A percentile compares a stretch with the other conserved stretches of the same genome.
Evolutionary conservation across 176 grass and related monocot species (phyloP).

Genomic region (Musa beccarii): DNA sequence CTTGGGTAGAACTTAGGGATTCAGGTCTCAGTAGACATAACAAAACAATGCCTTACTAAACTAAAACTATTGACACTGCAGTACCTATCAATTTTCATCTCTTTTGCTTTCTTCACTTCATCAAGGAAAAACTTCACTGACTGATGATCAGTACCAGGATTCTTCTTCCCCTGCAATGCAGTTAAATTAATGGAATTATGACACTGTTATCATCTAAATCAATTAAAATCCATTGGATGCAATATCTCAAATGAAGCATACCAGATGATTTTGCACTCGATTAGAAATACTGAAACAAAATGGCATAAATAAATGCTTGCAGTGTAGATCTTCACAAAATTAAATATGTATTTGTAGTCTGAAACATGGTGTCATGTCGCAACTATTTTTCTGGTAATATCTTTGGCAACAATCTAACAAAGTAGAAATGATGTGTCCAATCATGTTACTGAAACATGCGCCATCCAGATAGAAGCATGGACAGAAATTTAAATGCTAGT

Average conservation of each 20-base stretch:
- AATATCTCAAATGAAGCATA: background rate
- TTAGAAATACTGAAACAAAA: background rate
- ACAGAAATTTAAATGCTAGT: background rate
- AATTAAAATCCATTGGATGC: background rate
- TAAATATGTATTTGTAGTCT: background rate
- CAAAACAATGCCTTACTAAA: background rate
- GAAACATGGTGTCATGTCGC: background rate
- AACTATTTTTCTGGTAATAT: background rate
- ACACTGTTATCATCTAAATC: background rate
- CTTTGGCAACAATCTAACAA: background rate
- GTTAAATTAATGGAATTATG: background rate
- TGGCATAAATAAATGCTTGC: background rate
- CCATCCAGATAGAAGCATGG: background rate
- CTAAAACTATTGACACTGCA: background rate
- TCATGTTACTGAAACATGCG: background rate
- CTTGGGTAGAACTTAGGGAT: background rate
- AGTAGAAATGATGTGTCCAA: background rate
- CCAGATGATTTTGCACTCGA: background rate
- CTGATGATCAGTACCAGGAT: constrained; percentile 64
- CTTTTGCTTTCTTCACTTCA: constrained; percentile 55
- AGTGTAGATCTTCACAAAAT: background rate
- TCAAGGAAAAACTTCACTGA: constrained; percentile 65
- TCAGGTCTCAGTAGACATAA: background rate
- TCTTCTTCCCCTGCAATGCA: constrained; percentile 74
- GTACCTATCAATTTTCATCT: constrained; percentile 84